These are phyloP conservation scores for Saitozyma sp. DNA, from an alignment of 768 basidiomycete species.

Conservation along the genomic window DNA sequence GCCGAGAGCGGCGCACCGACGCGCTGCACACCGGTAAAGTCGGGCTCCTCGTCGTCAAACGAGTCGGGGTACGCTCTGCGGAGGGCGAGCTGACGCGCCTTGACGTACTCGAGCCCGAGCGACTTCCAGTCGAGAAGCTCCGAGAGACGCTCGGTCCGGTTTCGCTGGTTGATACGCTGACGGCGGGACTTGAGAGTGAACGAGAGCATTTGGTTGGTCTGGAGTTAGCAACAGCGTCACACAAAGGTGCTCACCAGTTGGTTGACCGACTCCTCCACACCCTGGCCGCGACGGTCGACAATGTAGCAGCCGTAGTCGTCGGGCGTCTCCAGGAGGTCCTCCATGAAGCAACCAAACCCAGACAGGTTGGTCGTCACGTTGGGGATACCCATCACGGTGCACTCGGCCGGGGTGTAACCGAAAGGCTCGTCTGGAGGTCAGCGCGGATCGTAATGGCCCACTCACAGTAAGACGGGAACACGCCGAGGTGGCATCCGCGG, in stretches of 20 bases:
- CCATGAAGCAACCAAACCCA: conserved; percentile 95
- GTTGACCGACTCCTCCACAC: conserved; percentile 86
- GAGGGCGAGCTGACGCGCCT: conserved; percentile 86
- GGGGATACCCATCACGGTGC: conserved; percentile 99
- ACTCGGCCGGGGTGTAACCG: conserved; percentile 89
- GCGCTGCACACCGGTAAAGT: conserved; percentile 67
- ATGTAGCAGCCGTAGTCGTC: conserved; percentile 97
- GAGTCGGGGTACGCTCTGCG: conserved; percentile 93
- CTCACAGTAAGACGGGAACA: conserved; percentile 97
- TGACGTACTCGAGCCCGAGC: conserved; percentile 93
- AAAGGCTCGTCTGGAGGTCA: conserved; percentile 45
- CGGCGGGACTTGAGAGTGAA: conserved; percentile 66
- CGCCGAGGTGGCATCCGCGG: conserved; percentile 93
- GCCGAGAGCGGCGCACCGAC: conserved; percentile 66
- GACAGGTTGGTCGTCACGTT: conserved; percentile 96
- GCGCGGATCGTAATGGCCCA: conserved; percentile 42
- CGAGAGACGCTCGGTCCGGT: conserved; percentile 89
- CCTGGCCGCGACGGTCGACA: conserved; percentile 84
- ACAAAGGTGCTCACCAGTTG: conserved; percentile 59
- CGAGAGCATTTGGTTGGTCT: conserved; percentile 51
- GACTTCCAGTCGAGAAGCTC: conserved; percentile 95
- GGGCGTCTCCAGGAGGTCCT: conserved; percentile 91
- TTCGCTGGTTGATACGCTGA: conserved; percentile 97
- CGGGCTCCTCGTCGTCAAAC: conserved; percentile 65
- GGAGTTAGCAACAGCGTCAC: background rate